Base-by-base conservation (phyloP, 2,329 filamentous ascomycete species). In the Fusarium pseudoanthophilum region DNA sequence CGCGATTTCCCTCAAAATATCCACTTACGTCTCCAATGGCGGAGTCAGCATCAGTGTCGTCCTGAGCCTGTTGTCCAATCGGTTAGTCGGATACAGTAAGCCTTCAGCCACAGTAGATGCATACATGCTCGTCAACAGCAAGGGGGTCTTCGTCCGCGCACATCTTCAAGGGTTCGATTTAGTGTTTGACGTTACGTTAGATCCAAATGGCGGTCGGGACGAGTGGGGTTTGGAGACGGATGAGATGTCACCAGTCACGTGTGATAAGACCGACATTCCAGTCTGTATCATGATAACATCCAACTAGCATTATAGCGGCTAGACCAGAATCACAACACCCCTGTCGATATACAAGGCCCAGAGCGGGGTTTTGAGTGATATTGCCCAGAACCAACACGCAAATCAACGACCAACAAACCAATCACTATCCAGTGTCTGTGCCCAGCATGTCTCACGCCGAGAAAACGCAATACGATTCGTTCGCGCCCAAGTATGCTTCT, bases 401-500 rank as follows among this genome's bases (percentile, higher is more conserved):
- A 53, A 39, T 53, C 24, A 53, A 18, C 16, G 21, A 26, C 13
- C 57, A 60, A 52, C 34, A 52, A 39, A 52, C 43, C 26, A 39
- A 51, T 30, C 32, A 34, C 28, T 46, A 20, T 24, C 8, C 8
- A 34, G 15, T 40, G 24, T 55, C 34, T 28, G 20, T 55, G 14
- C n/a, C 32, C 24, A 60, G 15, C 43, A 60, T 60, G 57, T 60
- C 43, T n/a, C 43, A 60, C 21, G 43, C 21, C 10, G 43, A 39
- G 21, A 60, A 60, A 26, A 30, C 57, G 9, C 57, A 60, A 52
- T 60, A 60, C 43, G 34, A 60, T 40, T 60, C 34, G 26, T 60
- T 60, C 26, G 57, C 57, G 1, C 57, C 57, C 34, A 60, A 60
- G 34, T 60, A 60, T 60, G 57, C 57, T 8, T 60, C 57, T 52